Evolutionary conservation across 2,329 filamentous ascomycete genomes (phyloP), one percentile per base, ranked within the genome.

Genomic region (Fusarium keratoplasticum): DNA sequence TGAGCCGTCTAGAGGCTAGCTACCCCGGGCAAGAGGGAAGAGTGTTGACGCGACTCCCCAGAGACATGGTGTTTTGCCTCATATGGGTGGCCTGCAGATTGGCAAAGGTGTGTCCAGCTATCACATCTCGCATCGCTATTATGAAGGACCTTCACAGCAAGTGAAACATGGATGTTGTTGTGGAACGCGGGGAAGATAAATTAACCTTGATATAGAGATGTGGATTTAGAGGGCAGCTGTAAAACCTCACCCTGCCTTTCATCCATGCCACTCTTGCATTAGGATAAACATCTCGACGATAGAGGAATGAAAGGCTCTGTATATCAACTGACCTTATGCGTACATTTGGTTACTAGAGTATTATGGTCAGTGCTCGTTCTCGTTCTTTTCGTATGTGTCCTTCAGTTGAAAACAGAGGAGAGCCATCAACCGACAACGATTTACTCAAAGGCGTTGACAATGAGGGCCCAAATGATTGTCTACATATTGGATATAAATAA

Each of bases 321-420:
- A 13, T 1, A 42, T 25, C 2, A 16, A 8, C 7, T 44, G 6
- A 7, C 1, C 6, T 14, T 16, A 5, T 22, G 3, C 2, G 7
- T 14, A 14, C 3, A 22, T 22, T 8, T 14, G 6, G 22, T 22
- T 8, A 9, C 40, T 20, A 16, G 6, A 7, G 20, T 8, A 16
- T 22, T 8, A 16, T 16, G 8, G 20, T 7, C 13, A 25, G 40
- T 11, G 13, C 7, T 3, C 7, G 13, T 44, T 22, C 40, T 22
- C 3, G 7, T 6, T 44, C 20, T 16, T 22, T 14, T 25, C 20
- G 2, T 14, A 44, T 14, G 6, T 16, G 11, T 16, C 20, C 20
- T 6, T 16, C 7, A 8, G 11, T 14, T n/a, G 6, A 44, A 22
- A 44, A 5, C 6, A 22, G 2, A 8, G 4, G 1, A 44, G 6